These are phyloP conservation scores for Telfairia occidentalis DNA, from an alignment of 331 rosid genomes.

Conservation along the genomic window DNA sequence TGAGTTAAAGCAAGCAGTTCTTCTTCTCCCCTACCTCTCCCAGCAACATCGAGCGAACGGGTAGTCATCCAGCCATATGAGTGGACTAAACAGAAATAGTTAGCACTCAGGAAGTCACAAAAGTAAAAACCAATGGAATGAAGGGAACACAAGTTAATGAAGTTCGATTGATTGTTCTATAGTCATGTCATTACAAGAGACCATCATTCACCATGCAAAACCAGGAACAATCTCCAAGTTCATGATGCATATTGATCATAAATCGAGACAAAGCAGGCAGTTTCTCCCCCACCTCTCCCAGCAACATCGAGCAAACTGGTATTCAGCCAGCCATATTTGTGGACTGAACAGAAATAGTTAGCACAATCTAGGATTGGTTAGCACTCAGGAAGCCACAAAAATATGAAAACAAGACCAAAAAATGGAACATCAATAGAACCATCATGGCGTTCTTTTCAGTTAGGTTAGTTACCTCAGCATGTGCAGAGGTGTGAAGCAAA, in stretches of 20 bases:
- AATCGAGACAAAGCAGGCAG: not conserved
- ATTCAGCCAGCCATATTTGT: conserved; percentile 16
- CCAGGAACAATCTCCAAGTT: not conserved
- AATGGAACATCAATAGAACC: conserved; percentile 10
- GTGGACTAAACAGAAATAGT: not conserved
- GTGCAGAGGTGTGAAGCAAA: conserved; percentile 36
- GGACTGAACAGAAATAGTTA: conserved; percentile 14
- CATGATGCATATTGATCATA: not conserved
- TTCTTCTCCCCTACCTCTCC: not conserved
- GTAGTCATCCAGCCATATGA: conserved; percentile 7
- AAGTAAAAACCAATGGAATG: not conserved
- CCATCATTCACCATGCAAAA: not conserved
- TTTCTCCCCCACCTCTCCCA: conserved; percentile 1
- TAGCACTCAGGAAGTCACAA: not conserved
- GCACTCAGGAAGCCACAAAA: conserved; percentile 3
- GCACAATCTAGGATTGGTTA: conserved; percentile 16
- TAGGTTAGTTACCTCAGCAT: conserved; percentile 74
- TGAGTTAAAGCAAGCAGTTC: not conserved
- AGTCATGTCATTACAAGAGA: not conserved
- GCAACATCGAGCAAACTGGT: conserved; percentile 3
- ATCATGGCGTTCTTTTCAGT: conserved; percentile 11
- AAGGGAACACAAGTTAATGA: not conserved
- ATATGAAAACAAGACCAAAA: conserved; percentile 1
- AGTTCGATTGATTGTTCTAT: not conserved
- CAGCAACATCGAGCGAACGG: not conserved